phyloP scores from a whole-genome alignment of 805 yeast genomes.

The Yamadazyma olivae region DNA sequence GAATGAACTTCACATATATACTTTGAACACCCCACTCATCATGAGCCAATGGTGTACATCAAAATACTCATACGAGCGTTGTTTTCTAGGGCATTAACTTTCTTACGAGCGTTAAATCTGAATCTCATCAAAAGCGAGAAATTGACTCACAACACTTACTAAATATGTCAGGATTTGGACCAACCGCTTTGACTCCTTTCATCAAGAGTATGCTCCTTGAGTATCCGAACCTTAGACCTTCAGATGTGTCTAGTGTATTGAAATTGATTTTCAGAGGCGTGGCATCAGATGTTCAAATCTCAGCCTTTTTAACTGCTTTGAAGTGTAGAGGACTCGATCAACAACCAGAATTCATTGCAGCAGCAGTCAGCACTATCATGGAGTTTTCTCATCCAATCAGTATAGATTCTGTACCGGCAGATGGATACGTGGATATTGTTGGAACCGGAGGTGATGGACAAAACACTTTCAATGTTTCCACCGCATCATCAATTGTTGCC shows the following conservation, averaged over 20 bases:
- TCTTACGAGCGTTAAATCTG: too few relatives aligned
- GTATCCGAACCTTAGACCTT: constrained; percentile 62
- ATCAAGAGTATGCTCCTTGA: constrained; percentile 59
- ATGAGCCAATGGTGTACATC: too few relatives aligned
- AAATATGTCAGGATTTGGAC: constrained; percentile 6
- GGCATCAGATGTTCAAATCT: constrained; percentile 66
- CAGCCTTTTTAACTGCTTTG: constrained; percentile 77
- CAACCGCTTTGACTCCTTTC: constrained; percentile 47
- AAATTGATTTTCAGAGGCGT: constrained; percentile 56
- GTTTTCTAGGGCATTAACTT: too few relatives aligned
- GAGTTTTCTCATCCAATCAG: constrained; percentile 60
- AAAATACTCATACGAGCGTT: too few relatives aligned
- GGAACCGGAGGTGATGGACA: constrained; percentile 99
- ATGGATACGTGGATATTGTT: constrained; percentile 79
- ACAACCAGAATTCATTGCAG: constrained; percentile 75
- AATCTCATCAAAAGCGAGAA: too few relatives aligned
- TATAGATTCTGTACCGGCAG: constrained; percentile 37
- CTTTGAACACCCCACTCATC: too few relatives aligned
- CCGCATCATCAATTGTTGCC: constrained; percentile 90
- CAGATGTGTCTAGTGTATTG: constrained; percentile 64
- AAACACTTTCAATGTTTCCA: constrained; percentile 93
- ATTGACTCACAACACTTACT: too few relatives aligned
- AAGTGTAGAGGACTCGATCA: constrained; percentile 76
- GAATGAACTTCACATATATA: too few relatives aligned
- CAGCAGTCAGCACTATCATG: constrained; percentile 75